Evolutionary conservation across 352 stramenopile species (phyloP).

Genomic region (Phytophthora fragariae): DNA sequence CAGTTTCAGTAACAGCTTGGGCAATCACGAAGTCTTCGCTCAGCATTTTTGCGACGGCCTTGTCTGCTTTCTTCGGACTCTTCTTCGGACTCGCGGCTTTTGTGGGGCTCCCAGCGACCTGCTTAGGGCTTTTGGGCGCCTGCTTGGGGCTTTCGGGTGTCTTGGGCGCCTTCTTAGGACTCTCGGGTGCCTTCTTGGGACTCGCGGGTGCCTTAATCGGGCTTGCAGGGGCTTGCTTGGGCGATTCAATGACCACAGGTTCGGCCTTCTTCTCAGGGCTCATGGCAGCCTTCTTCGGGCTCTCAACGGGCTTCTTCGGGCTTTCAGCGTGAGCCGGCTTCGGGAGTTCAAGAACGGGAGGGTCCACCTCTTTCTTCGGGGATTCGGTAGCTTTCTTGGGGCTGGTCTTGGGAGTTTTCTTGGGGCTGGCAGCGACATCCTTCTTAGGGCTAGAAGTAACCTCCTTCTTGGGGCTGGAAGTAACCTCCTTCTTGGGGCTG

Average conservation of each 20-base stretch:
- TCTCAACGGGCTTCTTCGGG: slow-evolving; percentile 15
- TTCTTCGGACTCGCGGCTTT: slow-evolving; percentile 23
- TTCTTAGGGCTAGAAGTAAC: background rate
- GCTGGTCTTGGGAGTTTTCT: slow-evolving; percentile 6
- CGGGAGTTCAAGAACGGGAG: background rate
- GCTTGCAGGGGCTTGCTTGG: slow-evolving; percentile 32
- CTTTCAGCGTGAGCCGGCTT: slow-evolving; percentile 11
- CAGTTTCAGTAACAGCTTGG: slow-evolving; percentile 47
- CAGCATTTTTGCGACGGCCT: slow-evolving; percentile 27
- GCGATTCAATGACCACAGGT: slow-evolving; percentile 1
- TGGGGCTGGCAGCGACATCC: slow-evolving; percentile 1
- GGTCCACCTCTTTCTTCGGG: background rate
- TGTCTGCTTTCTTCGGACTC: slow-evolving; percentile 13
- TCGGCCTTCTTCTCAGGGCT: slow-evolving; percentile 15
- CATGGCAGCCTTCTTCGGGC: slow-evolving; percentile 5
- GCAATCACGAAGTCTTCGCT: slow-evolving; percentile 42
- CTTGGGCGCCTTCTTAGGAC: too few relatives aligned
- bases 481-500: slow-evolving; percentile 24
- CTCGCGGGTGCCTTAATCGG: slow-evolving; percentile 15
- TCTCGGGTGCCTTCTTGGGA: too few relatives aligned
- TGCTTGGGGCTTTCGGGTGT: slow-evolving; percentile 15
- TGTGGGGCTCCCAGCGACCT: slow-evolving; percentile 21
- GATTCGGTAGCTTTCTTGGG: slow-evolving; percentile 20
- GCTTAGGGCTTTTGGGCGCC: slow-evolving; percentile 10
- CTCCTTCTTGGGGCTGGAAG: slow-evolving; percentile 8